These are phyloP conservation scores for Tetrahymena thermophila DNA, from an alignment of 73 alveolate species.

Conservation along the genomic window DNA sequence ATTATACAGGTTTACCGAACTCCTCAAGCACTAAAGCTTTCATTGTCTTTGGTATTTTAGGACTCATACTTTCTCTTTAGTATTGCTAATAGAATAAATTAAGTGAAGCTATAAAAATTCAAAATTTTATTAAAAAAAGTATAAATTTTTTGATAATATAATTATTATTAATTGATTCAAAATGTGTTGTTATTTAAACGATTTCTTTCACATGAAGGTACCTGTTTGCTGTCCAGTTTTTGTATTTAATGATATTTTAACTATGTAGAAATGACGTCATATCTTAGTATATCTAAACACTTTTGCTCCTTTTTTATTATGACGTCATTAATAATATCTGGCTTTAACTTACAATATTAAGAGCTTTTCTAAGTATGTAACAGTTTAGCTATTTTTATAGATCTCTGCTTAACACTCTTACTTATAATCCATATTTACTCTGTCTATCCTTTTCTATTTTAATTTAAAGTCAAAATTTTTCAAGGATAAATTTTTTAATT, in stretches of 20 bases:
- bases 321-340: neutral
- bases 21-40: slow-evolving; percentile 37
- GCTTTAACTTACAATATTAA: neutral
- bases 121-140: neutral
- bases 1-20: slow-evolving; percentile 1
- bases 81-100: neutral
- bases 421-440: neutral
- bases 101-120: neutral
- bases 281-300: neutral
- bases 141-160: neutral
- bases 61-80: neutral
- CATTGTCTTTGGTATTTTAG: slow-evolving; percentile 8
- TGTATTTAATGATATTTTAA: neutral
- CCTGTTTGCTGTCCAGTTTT: neutral
- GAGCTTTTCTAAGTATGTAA: neutral
- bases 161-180: neutral
- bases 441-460: neutral
- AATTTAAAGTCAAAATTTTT: neutral
- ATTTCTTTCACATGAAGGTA: neutral
- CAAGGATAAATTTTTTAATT: neutral
- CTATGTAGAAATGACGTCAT: neutral
- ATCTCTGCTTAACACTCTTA: neutral
- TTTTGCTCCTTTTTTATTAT: neutral
- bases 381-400: neutral
- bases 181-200: neutral